A percentile compares a stretch with the other conserved stretches of the same genome.
These are phyloP conservation scores for Aspergillus persii DNA, from an alignment of 2,329 filamentous ascomycete genomes.

Conservation along the genomic window DNA sequence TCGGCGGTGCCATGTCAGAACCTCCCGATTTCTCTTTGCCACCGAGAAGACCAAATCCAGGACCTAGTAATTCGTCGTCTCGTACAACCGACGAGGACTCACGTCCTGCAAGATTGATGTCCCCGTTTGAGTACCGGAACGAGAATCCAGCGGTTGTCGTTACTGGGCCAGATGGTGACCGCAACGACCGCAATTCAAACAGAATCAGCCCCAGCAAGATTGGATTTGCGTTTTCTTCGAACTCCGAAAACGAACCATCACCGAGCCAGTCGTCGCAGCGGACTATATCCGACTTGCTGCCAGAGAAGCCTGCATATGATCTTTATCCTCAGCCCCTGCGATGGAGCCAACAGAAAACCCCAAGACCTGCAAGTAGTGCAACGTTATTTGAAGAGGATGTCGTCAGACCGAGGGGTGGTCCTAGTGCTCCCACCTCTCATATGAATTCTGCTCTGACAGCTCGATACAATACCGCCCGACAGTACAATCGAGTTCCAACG, in stretches of 20 bases:
- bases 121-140: conserved; percentile 15
- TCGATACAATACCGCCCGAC: conserved; percentile 4
- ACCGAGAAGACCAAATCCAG: conserved; percentile 21
- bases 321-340: conserved; percentile 41
- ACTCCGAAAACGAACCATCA: conserved; percentile 25
- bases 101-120: conserved; percentile 21
- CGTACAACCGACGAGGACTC: conserved; percentile 7
- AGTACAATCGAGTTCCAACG: conserved; percentile 11
- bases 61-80: conserved; percentile 12
- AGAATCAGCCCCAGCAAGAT: conserved; percentile 22
- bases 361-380: conserved; percentile 29
- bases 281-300: conserved; percentile 38
- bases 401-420: conserved; percentile 16
- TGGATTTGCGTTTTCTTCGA: conserved; percentile 31
- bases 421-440: conserved; percentile 13
- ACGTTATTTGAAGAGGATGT: conserved; percentile 42
- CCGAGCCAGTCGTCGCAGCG: conserved; percentile 35
- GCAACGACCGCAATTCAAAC: conserved; percentile 2
- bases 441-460: conserved; percentile 1
- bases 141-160: conserved; percentile 21
- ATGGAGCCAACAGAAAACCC: conserved; percentile 23
- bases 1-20: conserved; percentile 39
- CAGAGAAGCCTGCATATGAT: conserved; percentile 31
- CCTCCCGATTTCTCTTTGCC: conserved; percentile 31
- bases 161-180: conserved; percentile 13